These are phyloP conservation scores for Candida sonorensis DNA, from an alignment of 805 yeast species.

Conservation along the genomic window DNA sequence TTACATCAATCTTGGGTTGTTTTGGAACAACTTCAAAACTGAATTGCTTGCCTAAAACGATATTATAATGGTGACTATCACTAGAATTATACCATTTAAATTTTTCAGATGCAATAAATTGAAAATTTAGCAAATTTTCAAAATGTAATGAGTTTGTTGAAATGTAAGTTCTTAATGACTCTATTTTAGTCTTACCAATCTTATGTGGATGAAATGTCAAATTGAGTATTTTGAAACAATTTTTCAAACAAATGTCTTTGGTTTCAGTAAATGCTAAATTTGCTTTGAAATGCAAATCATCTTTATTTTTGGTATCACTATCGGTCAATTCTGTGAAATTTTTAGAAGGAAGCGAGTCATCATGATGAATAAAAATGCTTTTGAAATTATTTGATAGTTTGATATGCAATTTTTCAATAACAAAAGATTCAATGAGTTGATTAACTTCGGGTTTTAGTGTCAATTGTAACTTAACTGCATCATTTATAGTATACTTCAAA, in stretches of 20 bases:
- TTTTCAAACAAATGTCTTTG: constrained; percentile 1
- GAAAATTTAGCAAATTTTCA: constrained; percentile 8
- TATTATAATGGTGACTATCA: constrained; percentile 10
- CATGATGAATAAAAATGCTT: constrained; percentile 8
- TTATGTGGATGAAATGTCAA: constrained; percentile 13
- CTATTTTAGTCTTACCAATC: constrained; percentile 20
- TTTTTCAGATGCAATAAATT: constrained; percentile 1
- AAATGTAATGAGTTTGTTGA: constrained; percentile 9
- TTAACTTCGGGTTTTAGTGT: constrained; percentile 23
- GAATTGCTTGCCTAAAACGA: constrained; percentile 8
- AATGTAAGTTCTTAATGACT: constrained; percentile 12
- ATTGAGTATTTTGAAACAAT: constrained; percentile 12
- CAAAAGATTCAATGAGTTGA: constrained; percentile 10
- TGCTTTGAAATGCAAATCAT: constrained; percentile 6
- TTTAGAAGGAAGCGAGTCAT: constrained; percentile 1
- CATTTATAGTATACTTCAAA: constrained; percentile 13
- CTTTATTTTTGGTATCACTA: constrained; percentile 2
- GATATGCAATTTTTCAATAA: constrained; percentile 14
- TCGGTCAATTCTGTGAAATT: no score
- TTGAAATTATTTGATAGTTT: constrained; percentile 13
- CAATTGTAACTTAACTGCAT: constrained; percentile 26
- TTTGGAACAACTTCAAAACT: constrained; percentile 32
- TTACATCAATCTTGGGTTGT: constrained; percentile 28
- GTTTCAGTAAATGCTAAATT: constrained; percentile 10
- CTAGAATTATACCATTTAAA: constrained; percentile 13